Percentiles rank a stretch among this genome's conserved stretches.
phyloP scores from a whole-genome alignment of 768 basidiomycete genomes.

The Leccinum fibrillosum region DNA sequence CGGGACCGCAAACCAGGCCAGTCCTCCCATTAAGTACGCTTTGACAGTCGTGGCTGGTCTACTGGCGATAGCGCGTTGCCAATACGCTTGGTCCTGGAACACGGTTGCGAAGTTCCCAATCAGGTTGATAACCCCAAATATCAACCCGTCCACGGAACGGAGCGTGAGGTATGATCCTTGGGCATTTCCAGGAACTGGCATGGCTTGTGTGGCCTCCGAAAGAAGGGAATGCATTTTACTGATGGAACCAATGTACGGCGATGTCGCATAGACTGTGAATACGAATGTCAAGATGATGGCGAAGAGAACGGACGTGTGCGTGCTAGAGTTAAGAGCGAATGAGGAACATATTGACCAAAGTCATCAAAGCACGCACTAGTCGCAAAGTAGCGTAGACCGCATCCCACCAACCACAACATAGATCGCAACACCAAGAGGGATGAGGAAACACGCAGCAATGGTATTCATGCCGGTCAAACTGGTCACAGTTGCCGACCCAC shows the following conservation, averaged over 20 bases:
- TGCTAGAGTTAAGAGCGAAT: conserved; percentile 40
- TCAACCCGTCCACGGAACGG: conserved; percentile 70
- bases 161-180: conserved; percentile 84
- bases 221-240: conserved; percentile 78
- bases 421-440: conserved; percentile 82
- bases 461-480: conserved; percentile 89
- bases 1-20: conserved; percentile 91
- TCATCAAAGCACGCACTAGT: conserved; percentile 57
- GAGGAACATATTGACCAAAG: background rate
- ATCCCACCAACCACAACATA: conserved; percentile 88
- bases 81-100: conserved; percentile 76
- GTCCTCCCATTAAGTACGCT: conserved; percentile 84
- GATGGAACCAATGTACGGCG: conserved; percentile 75
- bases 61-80: conserved; percentile 89
- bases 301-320: conserved; percentile 84
- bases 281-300: conserved; percentile 76
- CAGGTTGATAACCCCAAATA: conserved; percentile 86
- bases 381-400: conserved; percentile 81
- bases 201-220: conserved; percentile 44
- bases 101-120: conserved; percentile 78
- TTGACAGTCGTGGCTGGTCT: conserved; percentile 83
- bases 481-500: conserved; percentile 84
- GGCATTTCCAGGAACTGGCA: conserved; percentile 79
- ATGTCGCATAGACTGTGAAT: conserved; percentile 82
- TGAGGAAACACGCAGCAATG: conserved; percentile 87